Evolutionary conservation across 345 rosid genomes (phyloP), one percentile per base, ranked within the genome.

Genomic region (Erucastrum elatum): DNA sequence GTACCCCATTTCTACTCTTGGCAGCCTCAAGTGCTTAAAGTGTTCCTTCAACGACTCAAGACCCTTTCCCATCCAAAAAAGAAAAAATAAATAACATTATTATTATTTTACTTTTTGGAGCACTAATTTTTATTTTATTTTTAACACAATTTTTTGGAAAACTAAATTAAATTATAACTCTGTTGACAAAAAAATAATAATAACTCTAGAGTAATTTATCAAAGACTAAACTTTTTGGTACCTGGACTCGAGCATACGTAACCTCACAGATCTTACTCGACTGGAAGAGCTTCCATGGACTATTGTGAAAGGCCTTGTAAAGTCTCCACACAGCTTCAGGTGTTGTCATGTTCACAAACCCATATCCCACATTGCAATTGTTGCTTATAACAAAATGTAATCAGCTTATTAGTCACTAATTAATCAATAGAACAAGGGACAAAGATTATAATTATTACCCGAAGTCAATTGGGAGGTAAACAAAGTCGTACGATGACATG

Each of bases 261-360:
- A 95, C 88, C 75, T 91, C 96, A 75, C 98, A 95, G 44, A 93
- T 95, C 72, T 95, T 95, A 34, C 86, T 88, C 17, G 93, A 87
- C 68, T 84, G 88, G 84, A 89, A 91, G 68, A 86, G 85, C 86
- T 87, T 88, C 99, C 99, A 93, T 27, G 81, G 87, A 29, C 88
- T 93, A 71, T 83, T 82, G 26, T 95, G 94, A 61, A 95, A 95
- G 0, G 93, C 92, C 72, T 90, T 89, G 89, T 90, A 89, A 1
- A 95, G 86, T 78, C 97, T 86, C 87, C 70, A 66, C 33, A 96
- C 86, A 4, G 93, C 99, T 80, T 81, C 83, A 5, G 97, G 90
- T 2, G 94, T 85, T 3, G 99, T 95, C 97, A 95, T 91, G 87
- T 95, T 95, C 84, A 91, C 99, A 77, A 95, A 95, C 74, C 97